Base-by-base conservation (phyloP, 164 flowering plant species). In the Aristolochia contorta region DNA sequence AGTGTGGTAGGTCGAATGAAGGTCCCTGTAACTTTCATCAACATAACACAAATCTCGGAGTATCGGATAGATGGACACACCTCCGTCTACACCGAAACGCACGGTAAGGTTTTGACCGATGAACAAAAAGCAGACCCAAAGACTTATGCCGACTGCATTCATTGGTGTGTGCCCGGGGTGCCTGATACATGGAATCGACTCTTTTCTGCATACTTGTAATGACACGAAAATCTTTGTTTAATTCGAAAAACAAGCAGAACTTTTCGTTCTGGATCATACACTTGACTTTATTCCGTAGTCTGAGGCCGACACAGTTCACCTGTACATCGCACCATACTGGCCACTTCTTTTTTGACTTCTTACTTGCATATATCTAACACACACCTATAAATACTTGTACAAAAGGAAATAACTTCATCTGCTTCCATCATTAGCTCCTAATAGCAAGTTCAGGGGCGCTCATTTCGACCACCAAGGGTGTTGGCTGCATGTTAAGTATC, bases 101-200 rank as follows among this genome's bases (percentile, higher is more conserved):
- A 78, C n/a, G 99, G 97, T 16, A 80, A 79, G 56, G 50, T 88
- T 43, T 57, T 93, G 45, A 86, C 84, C 1, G 84, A 81, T 6
- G 87, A 87, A 66, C 75, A 93, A 46, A 87, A 80, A 53, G 80
- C 84, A 0, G 89, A 90, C 56, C 94, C 94, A 0, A 43, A 71
- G 16, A 80, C 65, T 48, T 60, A 79, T 59, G 97, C 97, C 9
- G 98, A 93, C 67, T 93, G 96, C 72, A 87, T 90, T 57, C 99
- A 93, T 64, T 93, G 92, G 92, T 90, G 98, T 53, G 55, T 93
- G 57, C 97, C 96, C 0, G 97, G 97, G 33, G 85, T 89, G 54
- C 97, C 97, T 30, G 97, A 89, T 64, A 85, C 92, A 3, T 89
- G 97, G 97, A 87, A 89, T 70, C 85, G 75, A 56, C 64, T 66